A percentile compares a stretch with the other conserved stretches of the same genome.
Conservation (phyloP, 805 yeast species). For the Sugiyamaella americana region DNA sequence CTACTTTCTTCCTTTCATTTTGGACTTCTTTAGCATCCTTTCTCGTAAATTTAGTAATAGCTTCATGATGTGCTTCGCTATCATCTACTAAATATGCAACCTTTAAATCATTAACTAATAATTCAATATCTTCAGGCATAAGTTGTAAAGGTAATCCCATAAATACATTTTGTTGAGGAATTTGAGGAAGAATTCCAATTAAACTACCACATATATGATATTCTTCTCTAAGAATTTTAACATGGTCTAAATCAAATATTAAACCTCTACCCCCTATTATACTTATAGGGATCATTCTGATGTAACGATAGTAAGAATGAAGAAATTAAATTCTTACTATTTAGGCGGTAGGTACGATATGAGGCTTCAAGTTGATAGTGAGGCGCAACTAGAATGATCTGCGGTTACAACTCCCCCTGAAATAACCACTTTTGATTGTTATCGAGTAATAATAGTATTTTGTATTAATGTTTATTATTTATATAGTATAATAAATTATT, state of each 20-base stretch:
- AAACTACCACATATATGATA: conserved; percentile 70
- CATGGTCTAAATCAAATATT: conserved; percentile 51
- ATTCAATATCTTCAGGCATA: conserved; percentile 64
- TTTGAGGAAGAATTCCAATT: conserved; percentile 75
- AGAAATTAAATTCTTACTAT: too few species aligned
- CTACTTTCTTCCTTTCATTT: conserved; percentile 14
- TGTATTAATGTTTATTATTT: too few species aligned
- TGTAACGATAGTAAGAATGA: too few species aligned
- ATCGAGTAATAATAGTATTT: too few species aligned
- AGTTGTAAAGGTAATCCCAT: conserved; percentile 76
- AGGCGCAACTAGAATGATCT: too few species aligned
- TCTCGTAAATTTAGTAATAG: conserved; percentile 15
- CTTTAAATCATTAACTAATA: conserved; percentile 44
- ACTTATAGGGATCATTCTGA: conserved; percentile 30
- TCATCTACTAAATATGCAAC: conserved; percentile 43
- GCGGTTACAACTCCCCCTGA: too few species aligned
- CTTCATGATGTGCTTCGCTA: conserved; percentile 25
- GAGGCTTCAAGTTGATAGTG: too few species aligned
- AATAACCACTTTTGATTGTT: too few species aligned
- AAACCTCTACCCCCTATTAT: conserved; percentile 43
- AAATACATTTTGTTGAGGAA: conserved; percentile 92
- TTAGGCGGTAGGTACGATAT: too few species aligned
- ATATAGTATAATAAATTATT: too few species aligned
- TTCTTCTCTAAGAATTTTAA: conserved; percentile 47
- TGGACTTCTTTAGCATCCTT: conserved; percentile 17